Base-by-base conservation (phyloP, 768 basidiomycete species). In the Podaxis sp. region DNA sequence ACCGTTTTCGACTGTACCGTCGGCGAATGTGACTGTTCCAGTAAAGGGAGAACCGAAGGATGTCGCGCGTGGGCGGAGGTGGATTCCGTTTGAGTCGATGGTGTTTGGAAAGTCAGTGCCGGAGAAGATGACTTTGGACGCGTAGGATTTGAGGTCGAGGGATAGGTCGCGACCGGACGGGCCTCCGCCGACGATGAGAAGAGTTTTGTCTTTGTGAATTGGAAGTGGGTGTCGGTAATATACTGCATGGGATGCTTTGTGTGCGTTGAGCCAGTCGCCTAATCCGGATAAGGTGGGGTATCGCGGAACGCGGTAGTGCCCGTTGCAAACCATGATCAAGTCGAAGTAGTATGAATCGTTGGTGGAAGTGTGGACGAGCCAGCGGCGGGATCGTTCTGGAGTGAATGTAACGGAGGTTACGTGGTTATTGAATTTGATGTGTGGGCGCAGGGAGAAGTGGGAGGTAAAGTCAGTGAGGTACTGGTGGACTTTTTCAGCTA, bases 131-230 rank as follows among this genome's bases (percentile, higher is more conserved):
- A 91, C 77, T 9, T 72, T 77, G 7, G 65, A 70, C 3, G 77
- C 77, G 1, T 71, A 67, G 2, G 71, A 66, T 60, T 75, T 67
- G 74, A 92, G 75, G 61, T 91, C 91, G 2, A 77, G 67, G 51
- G 78, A 72, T 65, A 93, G 84, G 63, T 94, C 92, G 10, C 64
- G 72, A 2, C 89, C 90, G 52, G 89, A 91, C 0, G 90, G 88
- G 1, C 86, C 86, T 23, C 69, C 75, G 2, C 82, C 81, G 6
- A 82, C 74, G 14, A 82, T 75, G 5, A 84, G 70, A 3, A 84
- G 72, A 1, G 68, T 77, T n/a, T 72, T 62, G 63, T 82, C 67
- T 55, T 78, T 35, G 79, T 73, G 67, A 18, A 66, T 58, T 36
- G 52, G 57, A 14, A 57, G 51, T 1, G 87, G 86, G 48, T 73